Percentiles rank a stretch among this genome's conserved stretches.
Evolutionary conservation across 164 flowering plant genomes (phyloP).

Genomic region (Vitis rotundifolia): DNA sequence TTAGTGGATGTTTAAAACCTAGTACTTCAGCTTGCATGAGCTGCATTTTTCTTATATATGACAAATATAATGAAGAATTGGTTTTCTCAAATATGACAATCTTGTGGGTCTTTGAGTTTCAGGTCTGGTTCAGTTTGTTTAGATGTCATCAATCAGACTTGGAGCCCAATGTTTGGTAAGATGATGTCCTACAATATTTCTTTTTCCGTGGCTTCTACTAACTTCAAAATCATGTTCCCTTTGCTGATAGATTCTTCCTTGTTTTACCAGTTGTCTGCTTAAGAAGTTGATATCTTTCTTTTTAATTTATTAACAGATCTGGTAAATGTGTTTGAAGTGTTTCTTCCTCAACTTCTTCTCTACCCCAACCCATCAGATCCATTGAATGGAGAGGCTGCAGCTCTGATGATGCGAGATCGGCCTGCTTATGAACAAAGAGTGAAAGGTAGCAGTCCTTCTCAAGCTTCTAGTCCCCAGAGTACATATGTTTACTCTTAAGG

Average conservation of each 20-base stretch:
- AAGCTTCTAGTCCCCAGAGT: no score
- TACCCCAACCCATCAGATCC: constrained; percentile 69
- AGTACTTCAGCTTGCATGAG: not conserved
- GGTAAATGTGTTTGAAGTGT: no score
- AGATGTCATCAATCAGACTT: constrained; percentile 95
- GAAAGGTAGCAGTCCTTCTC: constrained; percentile 53
- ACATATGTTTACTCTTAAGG: no score
- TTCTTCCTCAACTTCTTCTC: no score
- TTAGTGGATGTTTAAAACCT: constrained; percentile 9
- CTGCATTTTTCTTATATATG: no score
- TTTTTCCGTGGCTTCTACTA: not conserved
- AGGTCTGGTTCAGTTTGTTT: constrained; percentile 98
- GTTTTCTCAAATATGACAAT: not conserved
- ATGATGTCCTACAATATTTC: not conserved
- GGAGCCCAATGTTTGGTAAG: constrained; percentile 99
- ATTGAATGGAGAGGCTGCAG: constrained; percentile 96
- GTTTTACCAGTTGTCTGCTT: no score
- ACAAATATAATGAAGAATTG: no score
- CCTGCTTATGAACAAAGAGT: constrained; percentile 75
- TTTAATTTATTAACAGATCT: no score
- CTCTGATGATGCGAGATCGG: constrained; percentile 90
- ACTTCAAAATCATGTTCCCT: no score
- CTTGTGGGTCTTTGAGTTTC: constrained; percentile 25
- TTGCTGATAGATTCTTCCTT: no score
- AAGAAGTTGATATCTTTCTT: no score